Base-by-base conservation (phyloP, 2,329 filamentous ascomycete species). In the Phaeophleospora eucalypticola region DNA sequence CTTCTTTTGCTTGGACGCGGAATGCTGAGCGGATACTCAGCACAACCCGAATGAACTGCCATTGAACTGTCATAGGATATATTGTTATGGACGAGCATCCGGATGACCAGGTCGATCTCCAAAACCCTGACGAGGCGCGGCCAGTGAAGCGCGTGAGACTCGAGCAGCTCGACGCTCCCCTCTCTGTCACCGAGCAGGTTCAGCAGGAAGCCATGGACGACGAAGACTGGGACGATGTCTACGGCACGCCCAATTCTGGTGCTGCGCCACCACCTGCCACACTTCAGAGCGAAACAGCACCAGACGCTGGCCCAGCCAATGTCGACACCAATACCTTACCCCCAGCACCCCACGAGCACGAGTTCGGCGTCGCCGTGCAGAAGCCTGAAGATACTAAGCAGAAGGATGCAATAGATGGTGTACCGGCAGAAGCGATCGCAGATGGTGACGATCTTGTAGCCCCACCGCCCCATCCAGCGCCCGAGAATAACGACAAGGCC, bases 71-170 rank as follows among this genome's bases (percentile, higher is more conserved):
- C n/a, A n/a, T n/a, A n/a, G n/a, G 36, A 37, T 19, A 14, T 19
- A 17, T 19, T 10, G 36, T 12, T 19, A 37, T 37, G 36, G 19
- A 17, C 19, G 8, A 37, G 15, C 36, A 18, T 19, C 16, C 36
- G 19, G 4, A 17, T 4, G 16, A 17, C 14, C 7, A 24, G n/a
- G 18, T 40, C 34, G 46, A 53, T 14, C 21, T 40, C 3, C 49
- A 49, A 37, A 46, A 59, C 6, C 49, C 56, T 18, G 58, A 61
- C 47, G 58, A 59, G 44, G 43, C 54, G 41, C 51, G 60, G 36
- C 69, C 70, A 35, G 63, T 66, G 46, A 72, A 72, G 63, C 65
- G 66, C 59, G 65, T 65, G 50, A 62, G 66, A 55, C 24, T 29
- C 45, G 69, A 72, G n/a, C n/a, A n/a, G n/a, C 60, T 70, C 45